A percentile compares a stretch with the other conserved stretches of the same genome.
Conservation (phyloP, 495 filamentous ascomycete species). For the Penicillium turbatum region DNA sequence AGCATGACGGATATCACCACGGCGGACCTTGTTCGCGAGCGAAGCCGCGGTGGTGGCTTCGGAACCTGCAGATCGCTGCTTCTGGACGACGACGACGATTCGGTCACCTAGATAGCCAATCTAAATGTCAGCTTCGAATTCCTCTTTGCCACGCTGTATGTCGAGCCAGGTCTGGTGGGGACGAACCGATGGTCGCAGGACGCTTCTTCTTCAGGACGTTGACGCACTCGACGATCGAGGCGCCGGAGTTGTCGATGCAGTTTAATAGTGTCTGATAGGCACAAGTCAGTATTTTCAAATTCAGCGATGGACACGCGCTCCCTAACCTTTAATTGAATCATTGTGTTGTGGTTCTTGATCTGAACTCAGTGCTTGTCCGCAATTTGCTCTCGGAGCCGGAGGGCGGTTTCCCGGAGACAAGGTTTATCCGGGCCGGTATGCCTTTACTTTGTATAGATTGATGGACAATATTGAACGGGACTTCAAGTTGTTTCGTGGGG, state of each 20-base stretch:
- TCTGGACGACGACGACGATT: constrained; percentile 96
- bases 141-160: background rate
- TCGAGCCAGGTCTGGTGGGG: background rate
- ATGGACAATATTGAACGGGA: background rate
- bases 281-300: background rate
- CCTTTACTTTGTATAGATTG: background rate
- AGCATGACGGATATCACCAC: constrained; percentile 94
- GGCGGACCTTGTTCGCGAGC: constrained; percentile 85
- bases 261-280: constrained; percentile 86
- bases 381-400: constrained; percentile 26
- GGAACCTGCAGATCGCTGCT: constrained; percentile 74
- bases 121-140: constrained; percentile 4
- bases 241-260: constrained; percentile 99
- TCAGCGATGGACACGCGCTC: background rate
- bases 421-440: constrained; percentile 18
- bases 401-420: constrained; percentile 25
- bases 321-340: constrained; percentile 96
- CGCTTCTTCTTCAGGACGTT: constrained; percentile 87
- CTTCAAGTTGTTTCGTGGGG: background rate
- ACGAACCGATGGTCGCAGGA: constrained; percentile 82
- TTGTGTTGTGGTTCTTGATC: constrained; percentile 46
- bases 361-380: constrained; percentile 11
- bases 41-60: constrained; percentile 54
- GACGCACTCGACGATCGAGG: constrained; percentile 94
- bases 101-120: constrained; percentile 66